Evolutionary conservation across 2,329 filamentous ascomycete genomes (phyloP).

Genomic region (Aspergillus sojae): DNA sequence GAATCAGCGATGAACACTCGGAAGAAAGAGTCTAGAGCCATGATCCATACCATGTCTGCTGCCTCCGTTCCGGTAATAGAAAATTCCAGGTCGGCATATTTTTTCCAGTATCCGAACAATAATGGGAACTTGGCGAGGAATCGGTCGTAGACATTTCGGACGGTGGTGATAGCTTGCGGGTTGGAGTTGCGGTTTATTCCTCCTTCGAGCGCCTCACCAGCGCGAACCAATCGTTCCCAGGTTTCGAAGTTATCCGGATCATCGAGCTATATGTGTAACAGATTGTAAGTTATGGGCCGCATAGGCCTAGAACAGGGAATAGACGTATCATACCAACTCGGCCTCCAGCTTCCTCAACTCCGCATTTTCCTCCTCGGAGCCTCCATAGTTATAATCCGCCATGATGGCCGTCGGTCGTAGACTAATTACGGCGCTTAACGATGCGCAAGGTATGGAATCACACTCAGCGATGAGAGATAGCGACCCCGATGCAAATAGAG

Average conservation of each 20-base stretch:
- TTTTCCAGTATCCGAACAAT: conserved; percentile 99
- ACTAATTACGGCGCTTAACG: neutral
- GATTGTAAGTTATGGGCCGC: conserved; percentile 11
- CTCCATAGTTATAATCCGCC: conserved; percentile 74
- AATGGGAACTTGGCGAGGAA: conserved; percentile 94
- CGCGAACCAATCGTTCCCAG: conserved; percentile 90
- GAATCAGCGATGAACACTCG: neutral
- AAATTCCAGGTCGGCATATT: conserved; percentile 97
- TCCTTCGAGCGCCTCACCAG: conserved; percentile 82
- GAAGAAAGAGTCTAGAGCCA: neutral
- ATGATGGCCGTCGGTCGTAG: conserved; percentile 48
- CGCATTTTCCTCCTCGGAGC: conserved; percentile 77
- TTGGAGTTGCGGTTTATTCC: conserved; percentile 96
- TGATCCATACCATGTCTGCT: conserved; percentile 79
- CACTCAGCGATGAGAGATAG: conserved; percentile 2
- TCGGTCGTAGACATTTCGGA: conserved; percentile 85
- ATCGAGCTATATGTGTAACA: conserved; percentile 48
- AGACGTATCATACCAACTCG: conserved; percentile 67
- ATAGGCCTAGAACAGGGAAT: neutral
- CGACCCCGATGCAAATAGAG: neutral
- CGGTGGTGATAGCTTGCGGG: conserved; percentile 84
- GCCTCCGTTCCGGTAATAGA: conserved; percentile 95
- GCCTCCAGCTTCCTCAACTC: conserved; percentile 78
- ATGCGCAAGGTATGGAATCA: neutral
- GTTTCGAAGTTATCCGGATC: conserved; percentile 90